These are phyloP conservation scores for Fallopia convolvulus DNA, from an alignment of 148 eudicot species.

Conservation along the genomic window DNA sequence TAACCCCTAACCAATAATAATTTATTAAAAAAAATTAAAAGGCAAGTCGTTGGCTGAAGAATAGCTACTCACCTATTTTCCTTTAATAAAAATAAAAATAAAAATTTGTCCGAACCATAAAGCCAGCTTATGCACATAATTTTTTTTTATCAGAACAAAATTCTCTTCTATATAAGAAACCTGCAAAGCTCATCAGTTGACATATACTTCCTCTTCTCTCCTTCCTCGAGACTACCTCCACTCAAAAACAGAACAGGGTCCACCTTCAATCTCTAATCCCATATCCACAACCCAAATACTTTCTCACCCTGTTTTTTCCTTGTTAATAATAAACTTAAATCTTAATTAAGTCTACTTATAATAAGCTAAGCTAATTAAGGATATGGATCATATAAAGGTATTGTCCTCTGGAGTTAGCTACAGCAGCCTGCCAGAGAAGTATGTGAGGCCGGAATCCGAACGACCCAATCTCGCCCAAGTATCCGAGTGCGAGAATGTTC, in stretches of 20 bases:
- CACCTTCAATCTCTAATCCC: background rate
- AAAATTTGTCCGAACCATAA: no score
- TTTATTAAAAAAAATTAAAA: no score
- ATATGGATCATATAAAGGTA: slow-evolving; percentile 8
- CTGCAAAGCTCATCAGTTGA: background rate
- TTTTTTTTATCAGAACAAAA: no score
- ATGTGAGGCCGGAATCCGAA: background rate
- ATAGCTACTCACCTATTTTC: no score
- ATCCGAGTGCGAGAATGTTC: background rate
- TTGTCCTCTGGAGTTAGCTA: background rate
- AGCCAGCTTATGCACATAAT: no score
- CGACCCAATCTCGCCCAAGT: background rate
- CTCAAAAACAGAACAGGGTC: background rate
- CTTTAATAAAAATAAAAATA: no score
- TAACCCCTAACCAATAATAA: no score
- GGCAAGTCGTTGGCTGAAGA: no score
- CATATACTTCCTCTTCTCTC: background rate
- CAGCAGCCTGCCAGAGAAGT: slow-evolving; percentile 1
- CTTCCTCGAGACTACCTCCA: background rate
- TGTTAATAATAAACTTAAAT: background rate
- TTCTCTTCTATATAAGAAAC: no score
- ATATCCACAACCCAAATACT: no score
- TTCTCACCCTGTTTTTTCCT: background rate
- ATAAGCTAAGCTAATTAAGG: background rate
- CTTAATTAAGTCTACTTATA: background rate